Conservation (phyloP, 306 rosid genomes). For the Dalbergia oliveri region DNA sequence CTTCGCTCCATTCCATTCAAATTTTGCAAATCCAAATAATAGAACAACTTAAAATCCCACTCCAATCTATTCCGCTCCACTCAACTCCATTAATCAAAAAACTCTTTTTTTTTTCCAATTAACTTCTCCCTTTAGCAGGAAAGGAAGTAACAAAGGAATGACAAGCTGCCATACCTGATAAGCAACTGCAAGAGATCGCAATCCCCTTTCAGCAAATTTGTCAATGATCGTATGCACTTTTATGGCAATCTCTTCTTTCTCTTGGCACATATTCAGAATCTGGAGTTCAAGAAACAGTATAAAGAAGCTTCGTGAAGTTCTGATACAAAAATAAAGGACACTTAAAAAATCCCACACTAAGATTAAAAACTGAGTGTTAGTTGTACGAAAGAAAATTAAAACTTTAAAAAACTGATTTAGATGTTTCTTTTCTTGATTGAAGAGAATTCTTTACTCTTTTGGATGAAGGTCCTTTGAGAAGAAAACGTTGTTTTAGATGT, state of each 20-base stretch:
- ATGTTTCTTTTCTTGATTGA: not conserved
- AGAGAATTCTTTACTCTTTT: not conserved
- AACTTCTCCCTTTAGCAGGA: slow-evolving; percentile 30
- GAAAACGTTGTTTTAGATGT: slow-evolving; percentile 27
- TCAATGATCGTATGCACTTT: slow-evolving; percentile 81
- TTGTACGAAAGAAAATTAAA: not conserved
- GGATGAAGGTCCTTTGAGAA: slow-evolving; percentile 29
- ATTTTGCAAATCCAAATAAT: too few species aligned
- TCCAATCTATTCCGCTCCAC: too few species aligned
- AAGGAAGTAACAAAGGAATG: slow-evolving; percentile 25
- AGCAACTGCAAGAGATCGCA: slow-evolving; percentile 88
- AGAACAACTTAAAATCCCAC: too few species aligned
- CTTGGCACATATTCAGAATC: slow-evolving; percentile 77
- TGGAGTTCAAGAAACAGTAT: slow-evolving; percentile 44
- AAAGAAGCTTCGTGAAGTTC: slow-evolving; percentile 42
- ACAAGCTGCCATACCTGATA: slow-evolving; percentile 62
- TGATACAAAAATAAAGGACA: slow-evolving; percentile 31
- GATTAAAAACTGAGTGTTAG: slow-evolving; percentile 17
- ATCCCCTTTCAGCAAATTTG: slow-evolving; percentile 91
- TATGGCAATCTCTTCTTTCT: slow-evolving; percentile 69
- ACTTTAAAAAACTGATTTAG: not conserved
- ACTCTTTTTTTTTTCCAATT: slow-evolving; percentile 4
- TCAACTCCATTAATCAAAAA: too few species aligned
- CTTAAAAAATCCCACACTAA: slow-evolving; percentile 1
- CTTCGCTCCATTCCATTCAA: too few species aligned